Evolutionary conservation across 306 rosid genomes (phyloP).

Genomic region (Cicer cuneatum): DNA sequence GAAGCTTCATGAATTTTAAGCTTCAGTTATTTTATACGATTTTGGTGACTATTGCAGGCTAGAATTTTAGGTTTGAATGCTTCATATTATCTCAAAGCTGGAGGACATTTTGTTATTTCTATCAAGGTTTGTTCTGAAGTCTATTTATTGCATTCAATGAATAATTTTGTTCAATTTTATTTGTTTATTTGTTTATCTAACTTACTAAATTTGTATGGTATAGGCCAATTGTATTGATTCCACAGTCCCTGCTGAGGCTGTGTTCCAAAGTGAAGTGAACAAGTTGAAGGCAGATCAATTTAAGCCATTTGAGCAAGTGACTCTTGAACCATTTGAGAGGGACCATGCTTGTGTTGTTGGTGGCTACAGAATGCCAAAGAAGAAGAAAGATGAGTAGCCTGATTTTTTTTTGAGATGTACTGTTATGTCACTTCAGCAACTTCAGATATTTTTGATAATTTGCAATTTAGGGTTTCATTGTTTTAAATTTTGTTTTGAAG

Average conservation of each 20-base stretch:
- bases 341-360: slow-evolving; percentile 98
- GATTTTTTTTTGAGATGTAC: not conserved
- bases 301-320: slow-evolving; percentile 85
- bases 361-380: slow-evolving; percentile 71
- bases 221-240: slow-evolving; percentile 96
- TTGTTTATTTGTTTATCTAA: not conserved
- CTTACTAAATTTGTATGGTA: not conserved
- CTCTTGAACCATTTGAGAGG: slow-evolving; percentile 89
- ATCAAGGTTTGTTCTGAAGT: slow-evolving; percentile 66
- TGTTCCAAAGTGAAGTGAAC: slow-evolving; percentile 78
- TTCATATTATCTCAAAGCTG: slow-evolving; percentile 83
- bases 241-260: slow-evolving; percentile 77
- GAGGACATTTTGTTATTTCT: slow-evolving; percentile 93
- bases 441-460: not conserved
- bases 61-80: slow-evolving; percentile 94
- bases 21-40: not conserved
- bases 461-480: not conserved
- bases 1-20: not conserved
- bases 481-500: not conserved
- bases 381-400: slow-evolving; percentile 56
- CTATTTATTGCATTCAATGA: too few species aligned
- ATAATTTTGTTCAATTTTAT: too few species aligned
- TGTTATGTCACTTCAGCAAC: not conserved
- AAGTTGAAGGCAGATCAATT: slow-evolving; percentile 87
- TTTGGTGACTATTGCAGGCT: slow-evolving; percentile 62